Percentiles rank a stretch among this genome's conserved stretches.
These are phyloP conservation scores for Hydrangea macrophylla DNA, from an alignment of 148 eudicot species.

Conservation along the genomic window DNA sequence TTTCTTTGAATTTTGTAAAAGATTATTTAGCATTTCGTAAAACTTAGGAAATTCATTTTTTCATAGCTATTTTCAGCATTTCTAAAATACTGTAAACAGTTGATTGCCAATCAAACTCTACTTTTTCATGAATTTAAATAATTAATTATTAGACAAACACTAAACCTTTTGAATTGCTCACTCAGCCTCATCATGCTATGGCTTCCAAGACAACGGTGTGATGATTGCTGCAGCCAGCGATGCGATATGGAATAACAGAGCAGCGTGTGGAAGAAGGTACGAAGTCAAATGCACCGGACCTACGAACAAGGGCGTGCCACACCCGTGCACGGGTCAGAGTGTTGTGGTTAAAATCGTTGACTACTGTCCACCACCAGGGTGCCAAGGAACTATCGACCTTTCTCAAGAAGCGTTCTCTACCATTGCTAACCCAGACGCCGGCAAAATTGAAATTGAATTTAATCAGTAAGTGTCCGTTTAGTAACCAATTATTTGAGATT, in stretches of 20 bases:
- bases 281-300: constrained; percentile 28
- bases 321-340: constrained; percentile 20
- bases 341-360: constrained; percentile 29
- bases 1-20: too few relatives aligned
- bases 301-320: constrained; percentile 21
- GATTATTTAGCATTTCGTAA: too few relatives aligned
- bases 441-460: constrained; percentile 22
- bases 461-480: constrained; percentile 14
- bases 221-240: constrained; percentile 28
- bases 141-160: too few relatives aligned
- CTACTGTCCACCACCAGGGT: constrained; percentile 21
- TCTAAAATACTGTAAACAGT: too few relatives aligned
- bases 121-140: too few relatives aligned
- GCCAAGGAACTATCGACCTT: constrained; percentile 27
- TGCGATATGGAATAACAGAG: constrained; percentile 23
- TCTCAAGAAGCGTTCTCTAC: constrained; percentile 28
- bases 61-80: too few relatives aligned
- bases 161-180: too few relatives aligned
- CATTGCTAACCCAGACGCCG: constrained; percentile 28
- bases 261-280: constrained; percentile 24
- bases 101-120: too few relatives aligned
- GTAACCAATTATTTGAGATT: too few relatives aligned
- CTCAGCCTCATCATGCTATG: constrained; percentile 9
- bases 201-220: background rate
- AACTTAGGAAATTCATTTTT: too few relatives aligned